Conservation (phyloP, 2,329 filamentous ascomycete species). For the Stemphylium beticola region DNA sequence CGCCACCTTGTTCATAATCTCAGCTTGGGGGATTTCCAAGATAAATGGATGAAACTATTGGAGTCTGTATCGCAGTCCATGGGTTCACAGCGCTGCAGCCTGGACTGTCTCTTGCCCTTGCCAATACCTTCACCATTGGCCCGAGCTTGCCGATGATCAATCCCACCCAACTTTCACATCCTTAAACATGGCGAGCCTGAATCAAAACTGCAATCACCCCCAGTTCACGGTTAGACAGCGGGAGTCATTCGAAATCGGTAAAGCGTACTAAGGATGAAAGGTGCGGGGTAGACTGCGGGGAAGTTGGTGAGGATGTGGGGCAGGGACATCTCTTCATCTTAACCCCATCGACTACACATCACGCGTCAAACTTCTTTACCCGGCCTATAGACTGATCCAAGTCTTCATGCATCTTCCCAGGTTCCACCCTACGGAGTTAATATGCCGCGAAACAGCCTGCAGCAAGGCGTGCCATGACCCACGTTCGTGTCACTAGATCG, state of each 20-base stretch:
- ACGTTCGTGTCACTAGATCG: not conserved
- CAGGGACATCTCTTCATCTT: constrained; percentile 4
- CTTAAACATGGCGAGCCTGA: not conserved
- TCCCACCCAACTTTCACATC: not conserved
- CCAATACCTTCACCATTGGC: not conserved
- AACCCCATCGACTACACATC: constrained; percentile 12
- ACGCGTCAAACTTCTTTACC: constrained; percentile 18
- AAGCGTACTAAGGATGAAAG: constrained; percentile 1
- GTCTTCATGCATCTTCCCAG: not conserved
- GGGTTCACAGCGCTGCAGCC: no score
- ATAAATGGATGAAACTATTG: no score
- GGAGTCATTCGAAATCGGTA: not conserved
- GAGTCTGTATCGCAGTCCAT: no score
- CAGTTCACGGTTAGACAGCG: no score
- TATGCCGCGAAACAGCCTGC: constrained; percentile 9
- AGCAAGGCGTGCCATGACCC: constrained; percentile 6
- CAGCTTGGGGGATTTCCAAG: no score
- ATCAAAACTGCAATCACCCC: no score
- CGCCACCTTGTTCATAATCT: not conserved
- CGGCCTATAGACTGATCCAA: constrained; percentile 23
- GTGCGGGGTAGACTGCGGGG: constrained; percentile 35
- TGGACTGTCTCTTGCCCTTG: no score
- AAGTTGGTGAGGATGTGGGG: constrained; percentile 29
- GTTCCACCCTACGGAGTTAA: constrained; percentile 2
- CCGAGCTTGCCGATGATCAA: not conserved